phyloP scores from a whole-genome alignment of 176 grass and related monocot genomes.

The Guadua angustifolia region DNA sequence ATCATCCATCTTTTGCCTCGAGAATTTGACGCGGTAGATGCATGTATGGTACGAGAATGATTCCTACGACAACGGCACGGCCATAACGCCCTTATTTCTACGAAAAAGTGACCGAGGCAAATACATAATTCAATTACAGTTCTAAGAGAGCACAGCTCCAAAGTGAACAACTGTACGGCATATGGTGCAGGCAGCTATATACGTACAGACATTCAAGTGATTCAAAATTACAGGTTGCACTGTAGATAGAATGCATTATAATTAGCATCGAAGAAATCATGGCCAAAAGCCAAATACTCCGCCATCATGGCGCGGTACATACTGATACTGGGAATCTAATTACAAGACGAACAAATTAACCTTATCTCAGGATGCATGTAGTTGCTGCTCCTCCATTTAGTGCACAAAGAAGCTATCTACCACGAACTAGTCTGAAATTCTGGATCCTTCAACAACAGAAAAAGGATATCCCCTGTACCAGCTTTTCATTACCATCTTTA shows the following conservation, averaged over 20 bases:
- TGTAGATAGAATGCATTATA: neutral
- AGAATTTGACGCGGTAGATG: no score
- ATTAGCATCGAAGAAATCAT: neutral
- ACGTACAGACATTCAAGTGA: neutral
- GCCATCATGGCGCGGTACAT: neutral
- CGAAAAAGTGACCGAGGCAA: no score
- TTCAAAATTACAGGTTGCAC: neutral
- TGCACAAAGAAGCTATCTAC: neutral
- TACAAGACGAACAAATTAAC: neutral
- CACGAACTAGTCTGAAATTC: neutral
- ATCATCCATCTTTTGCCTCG: no score
- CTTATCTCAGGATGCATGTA: neutral
- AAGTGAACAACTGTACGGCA: neutral
- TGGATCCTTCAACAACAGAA: neutral
- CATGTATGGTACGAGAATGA: no score
- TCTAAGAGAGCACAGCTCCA: neutral
- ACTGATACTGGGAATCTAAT: neutral
- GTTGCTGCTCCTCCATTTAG: neutral
- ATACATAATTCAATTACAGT: neutral
- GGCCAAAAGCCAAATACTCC: neutral
- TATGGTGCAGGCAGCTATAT: neutral
- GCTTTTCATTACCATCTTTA: neutral
- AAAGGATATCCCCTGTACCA: neutral
- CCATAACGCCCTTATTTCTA: no score
- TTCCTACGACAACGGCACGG: no score